Evolutionary conservation across 805 yeast species (phyloP).

Genomic region (Candida qinlingensis): DNA sequence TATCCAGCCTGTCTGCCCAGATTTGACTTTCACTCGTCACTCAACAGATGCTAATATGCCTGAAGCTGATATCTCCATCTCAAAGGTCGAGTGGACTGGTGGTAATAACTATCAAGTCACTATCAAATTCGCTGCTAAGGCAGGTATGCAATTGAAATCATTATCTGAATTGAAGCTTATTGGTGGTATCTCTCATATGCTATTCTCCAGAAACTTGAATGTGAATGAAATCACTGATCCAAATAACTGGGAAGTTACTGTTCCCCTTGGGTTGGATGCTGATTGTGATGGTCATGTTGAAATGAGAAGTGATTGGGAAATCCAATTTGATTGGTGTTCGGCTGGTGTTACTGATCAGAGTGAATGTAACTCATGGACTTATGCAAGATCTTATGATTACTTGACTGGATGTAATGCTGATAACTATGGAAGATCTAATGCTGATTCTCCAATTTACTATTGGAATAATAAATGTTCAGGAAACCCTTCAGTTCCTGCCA

Average conservation of each 20-base stretch:
- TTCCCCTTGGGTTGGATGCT: neutral
- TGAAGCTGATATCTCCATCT: neutral
- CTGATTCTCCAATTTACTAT: slow-evolving; percentile 6
- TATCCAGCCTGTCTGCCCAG: neutral
- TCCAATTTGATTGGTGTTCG: slow-evolving; percentile 24
- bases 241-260: slow-evolving; percentile 7
- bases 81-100: slow-evolving; percentile 1
- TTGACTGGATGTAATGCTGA: slow-evolving; percentile 9
- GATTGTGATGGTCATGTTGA: slow-evolving; percentile 2
- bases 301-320: slow-evolving; percentile 9
- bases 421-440: neutral
- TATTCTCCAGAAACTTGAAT: slow-evolving; percentile 5
- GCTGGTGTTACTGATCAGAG: slow-evolving; percentile 12
- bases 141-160: neutral
- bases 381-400: slow-evolving; percentile 5
- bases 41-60: neutral
- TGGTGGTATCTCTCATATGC: neutral
- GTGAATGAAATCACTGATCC: slow-evolving; percentile 2
- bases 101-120: slow-evolving; percentile 7
- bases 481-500: neutral
- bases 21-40: neutral
- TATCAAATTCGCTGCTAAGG: slow-evolving; percentile 4
- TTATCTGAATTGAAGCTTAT: slow-evolving; percentile 11
- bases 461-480: slow-evolving; percentile 6
- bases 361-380: slow-evolving; percentile 1